Evolutionary conservation across 345 rosid genomes (phyloP), one percentile per base, ranked within the genome.

Genomic region (Arabis hirsuta): DNA sequence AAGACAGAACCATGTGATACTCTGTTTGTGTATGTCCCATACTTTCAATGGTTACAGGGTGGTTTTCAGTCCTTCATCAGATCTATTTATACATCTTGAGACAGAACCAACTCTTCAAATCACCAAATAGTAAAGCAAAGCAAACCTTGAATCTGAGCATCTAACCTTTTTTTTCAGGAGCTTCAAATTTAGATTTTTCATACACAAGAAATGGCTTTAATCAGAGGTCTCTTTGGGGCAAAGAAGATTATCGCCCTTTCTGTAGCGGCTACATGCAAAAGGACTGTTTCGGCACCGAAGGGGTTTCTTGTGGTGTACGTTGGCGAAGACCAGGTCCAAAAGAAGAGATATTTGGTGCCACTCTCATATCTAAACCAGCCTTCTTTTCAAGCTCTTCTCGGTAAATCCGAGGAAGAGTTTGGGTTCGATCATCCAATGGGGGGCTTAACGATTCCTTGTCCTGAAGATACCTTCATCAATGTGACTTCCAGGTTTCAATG

Each of bases 221-320:
- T 55, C 3, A 73, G 65, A 55, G 10, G 55, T 48, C 16, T 68
- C 0, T 59, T 74, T 20, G 54, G 67, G 53, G 57, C 44, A 36
- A 65, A 56, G 59, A 73, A 41, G 24, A 46, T 63, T 11, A 29
- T 73, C 1, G 79, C 67, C 41, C 77, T 76, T 2, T 72, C 78
- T 22, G 38, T 36, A 58, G 27, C 73, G n/a, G 80, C 50, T n/a
- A 51, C 74, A 12, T 51, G 42, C 46, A 67, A 59, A 58, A 29
- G 39, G 31, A 2, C 29, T 42, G 19, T 6, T 7, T 59, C 77
- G 1, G 62, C 53, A 2, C 84, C 76, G 1, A 82, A 79, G 27
- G 87, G 85, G n/a, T 73, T 77, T 59, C 52, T 83, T 41, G 85
- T 76, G 0, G 85, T 83, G 14, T 84, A 83, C 65, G 85, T 84